Conservation (phyloP, 371 early-diverging fungal genomes). For the Blakeslea trispora region DNA sequence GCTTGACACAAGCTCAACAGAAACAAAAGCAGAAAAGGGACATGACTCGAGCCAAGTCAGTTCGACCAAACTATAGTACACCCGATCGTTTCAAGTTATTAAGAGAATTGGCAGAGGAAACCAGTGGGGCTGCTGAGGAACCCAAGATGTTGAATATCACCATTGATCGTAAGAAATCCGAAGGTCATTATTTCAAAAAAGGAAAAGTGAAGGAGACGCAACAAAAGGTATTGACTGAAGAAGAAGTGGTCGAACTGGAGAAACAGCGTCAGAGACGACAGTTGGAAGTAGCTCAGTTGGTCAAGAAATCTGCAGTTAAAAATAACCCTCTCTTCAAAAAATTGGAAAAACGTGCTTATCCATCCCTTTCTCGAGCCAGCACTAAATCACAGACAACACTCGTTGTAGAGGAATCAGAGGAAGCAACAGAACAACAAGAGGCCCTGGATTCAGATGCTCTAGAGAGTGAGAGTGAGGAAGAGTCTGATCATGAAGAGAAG, state of each 20-base stretch:
- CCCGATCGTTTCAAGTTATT: slow-evolving; percentile 28
- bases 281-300: slow-evolving; percentile 27
- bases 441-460: neutral
- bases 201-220: slow-evolving; percentile 31
- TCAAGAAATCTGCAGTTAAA: slow-evolving; percentile 31
- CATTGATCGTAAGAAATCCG: slow-evolving; percentile 13
- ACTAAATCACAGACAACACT: neutral
- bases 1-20: slow-evolving; percentile 1
- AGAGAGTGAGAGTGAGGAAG: slow-evolving; percentile 2
- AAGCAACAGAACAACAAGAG: neutral
- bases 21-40: neutral
- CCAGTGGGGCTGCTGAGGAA: slow-evolving; percentile 6
- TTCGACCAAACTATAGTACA: slow-evolving; percentile 28
- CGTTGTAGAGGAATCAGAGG: neutral
- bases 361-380: slow-evolving; percentile 3
- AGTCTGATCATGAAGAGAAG: neutral
- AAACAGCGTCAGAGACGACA: slow-evolving; percentile 17
- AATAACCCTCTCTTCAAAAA: slow-evolving; percentile 41
- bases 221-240: slow-evolving; percentile 25
- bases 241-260: slow-evolving; percentile 19
- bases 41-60: neutral
- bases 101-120: slow-evolving; percentile 22
- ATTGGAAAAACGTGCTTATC: slow-evolving; percentile 26
- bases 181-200: slow-evolving; percentile 23
- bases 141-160: slow-evolving; percentile 4